A percentile compares a stretch with the other conserved stretches of the same genome.
phyloP scores from a whole-genome alignment of 495 filamentous ascomycete genomes.

The Penicillium angulare region DNA sequence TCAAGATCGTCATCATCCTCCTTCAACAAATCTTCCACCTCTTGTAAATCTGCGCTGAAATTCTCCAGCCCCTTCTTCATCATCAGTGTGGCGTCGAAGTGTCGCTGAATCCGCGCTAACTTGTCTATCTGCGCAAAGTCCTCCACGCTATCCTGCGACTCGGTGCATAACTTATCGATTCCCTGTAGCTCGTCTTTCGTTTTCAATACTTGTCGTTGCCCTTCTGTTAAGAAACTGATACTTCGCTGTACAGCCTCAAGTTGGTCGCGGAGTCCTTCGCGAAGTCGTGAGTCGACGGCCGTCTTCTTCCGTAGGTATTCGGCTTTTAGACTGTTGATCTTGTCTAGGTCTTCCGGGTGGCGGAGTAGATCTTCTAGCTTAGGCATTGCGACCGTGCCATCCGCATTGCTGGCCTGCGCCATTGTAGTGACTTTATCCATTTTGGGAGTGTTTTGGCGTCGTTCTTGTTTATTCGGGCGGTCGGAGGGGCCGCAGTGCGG shows the following conservation, averaged over 20 bases:
- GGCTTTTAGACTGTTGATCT: conserved; percentile 82
- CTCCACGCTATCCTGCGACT: conserved; percentile 91
- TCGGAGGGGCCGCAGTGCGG: conserved; percentile 3
- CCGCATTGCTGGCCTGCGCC: conserved; percentile 36
- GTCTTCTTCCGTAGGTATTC: conserved; percentile 95
- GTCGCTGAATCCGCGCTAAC: conserved; percentile 88
- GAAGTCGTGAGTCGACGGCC: conserved; percentile 84
- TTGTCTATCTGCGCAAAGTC: conserved; percentile 97
- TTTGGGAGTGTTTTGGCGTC: too few relatives aligned
- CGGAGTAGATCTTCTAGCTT: conserved; percentile 55
- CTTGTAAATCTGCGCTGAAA: conserved; percentile 72
- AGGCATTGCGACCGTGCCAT: conserved; percentile 46
- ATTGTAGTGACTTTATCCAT: conserved; percentile 25
- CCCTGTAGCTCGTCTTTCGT: conserved; percentile 98
- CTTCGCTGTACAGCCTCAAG: conserved; percentile 88
- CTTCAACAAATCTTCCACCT: conserved; percentile 69
- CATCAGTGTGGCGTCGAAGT: conserved; percentile 85
- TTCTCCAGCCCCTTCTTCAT: conserved; percentile 88
- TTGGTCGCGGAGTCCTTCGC: conserved; percentile 82
- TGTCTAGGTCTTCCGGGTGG: conserved; percentile 86
- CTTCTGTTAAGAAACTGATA: conserved; percentile 81
- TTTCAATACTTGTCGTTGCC: conserved; percentile 78
- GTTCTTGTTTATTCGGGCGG: too few relatives aligned
- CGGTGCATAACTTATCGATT: conserved; percentile 95
- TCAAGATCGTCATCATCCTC: conserved; percentile 83